phyloP scores from a whole-genome alignment of 2,329 filamentous ascomycete genomes.

The Talaromyces verruculosus region DNA sequence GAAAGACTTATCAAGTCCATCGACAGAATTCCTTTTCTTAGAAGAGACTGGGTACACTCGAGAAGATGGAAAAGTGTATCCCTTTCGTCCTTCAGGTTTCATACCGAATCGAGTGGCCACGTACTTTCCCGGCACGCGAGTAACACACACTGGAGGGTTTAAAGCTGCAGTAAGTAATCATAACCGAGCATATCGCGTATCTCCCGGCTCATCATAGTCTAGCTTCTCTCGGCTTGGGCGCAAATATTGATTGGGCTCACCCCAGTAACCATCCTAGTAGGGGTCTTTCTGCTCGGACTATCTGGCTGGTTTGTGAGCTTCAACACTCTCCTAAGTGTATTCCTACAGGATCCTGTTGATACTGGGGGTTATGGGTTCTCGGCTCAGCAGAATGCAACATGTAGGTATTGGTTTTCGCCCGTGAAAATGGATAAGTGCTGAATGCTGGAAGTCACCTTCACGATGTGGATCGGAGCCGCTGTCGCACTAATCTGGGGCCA shows the following conservation, averaged over 20 bases:
- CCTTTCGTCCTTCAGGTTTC: slow-evolving; percentile 8
- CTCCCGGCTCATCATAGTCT: not conserved
- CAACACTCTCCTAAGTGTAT: slow-evolving; percentile 20
- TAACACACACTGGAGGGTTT: slow-evolving; percentile 13
- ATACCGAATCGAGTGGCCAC: slow-evolving; percentile 18
- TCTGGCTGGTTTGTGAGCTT: slow-evolving; percentile 19
- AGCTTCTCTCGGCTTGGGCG: slow-evolving; percentile 14
- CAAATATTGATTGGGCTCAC: slow-evolving; percentile 18
- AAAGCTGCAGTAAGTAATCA: slow-evolving; percentile 17
- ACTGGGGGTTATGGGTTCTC: slow-evolving; percentile 18
- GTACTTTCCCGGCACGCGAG: slow-evolving; percentile 17
- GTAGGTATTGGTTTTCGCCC: not conserved
- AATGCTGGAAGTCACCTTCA: slow-evolving; percentile 15
- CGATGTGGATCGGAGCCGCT: slow-evolving; percentile 18
- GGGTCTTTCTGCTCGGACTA: slow-evolving; percentile 9
- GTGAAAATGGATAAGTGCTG: not conserved
- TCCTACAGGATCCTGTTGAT: slow-evolving; percentile 12
- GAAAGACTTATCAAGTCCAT: too few relatives aligned
- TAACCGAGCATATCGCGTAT: not conserved
- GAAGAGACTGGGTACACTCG: slow-evolving; percentile 20
- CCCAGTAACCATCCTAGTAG: slow-evolving; percentile 12
- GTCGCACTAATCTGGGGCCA: slow-evolving; percentile 16
- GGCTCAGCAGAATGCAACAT: slow-evolving; percentile 15
- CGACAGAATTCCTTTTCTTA: slow-evolving; percentile 14
- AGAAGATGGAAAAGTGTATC: slow-evolving; percentile 11